Evolutionary conservation across 2,329 filamentous ascomycete genomes (phyloP), one percentile per base, ranked within the genome.

Genomic region (Curvularia lunata): DNA sequence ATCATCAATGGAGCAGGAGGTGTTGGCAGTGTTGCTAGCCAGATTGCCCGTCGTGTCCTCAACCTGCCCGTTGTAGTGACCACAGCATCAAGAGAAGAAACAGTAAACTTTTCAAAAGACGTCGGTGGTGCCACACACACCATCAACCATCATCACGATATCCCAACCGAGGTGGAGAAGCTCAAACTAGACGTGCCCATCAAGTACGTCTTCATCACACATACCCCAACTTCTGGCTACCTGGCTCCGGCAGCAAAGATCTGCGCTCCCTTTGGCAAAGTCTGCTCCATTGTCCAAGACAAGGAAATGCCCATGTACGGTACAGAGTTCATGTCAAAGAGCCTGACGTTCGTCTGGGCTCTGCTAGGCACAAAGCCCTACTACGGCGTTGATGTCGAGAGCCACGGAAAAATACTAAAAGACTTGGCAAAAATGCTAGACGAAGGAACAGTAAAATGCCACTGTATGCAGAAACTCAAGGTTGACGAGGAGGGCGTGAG

Each of bases 271-370:
- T 56, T 56, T 41, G 54, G 54, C 7, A 56, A 47, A 5, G 49
- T 56, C 1, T 56, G 48, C 19, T 53, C 54, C 7, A 56, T 56
- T 21, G 54, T 56, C 0, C 54, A 56, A 21, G 54, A 56, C 49
- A 53, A 53, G 43, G 37, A 53, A 10, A 56, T 56, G 43, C 42
- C 54, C n/a, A 56, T 56, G 54, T 56, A 56, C 28, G 54, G 42
- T 12, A 56, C 54, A 8, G 54, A 56, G 21, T 56, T 56, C 42
- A 56, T 56, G 54, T 43, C 54, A 46, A 56, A 56, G 37, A 56
- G 54, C 18, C 27, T 56, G n/a, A 48, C 54, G 1, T 56, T 53
- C 37, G 37, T 42, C 5, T 56, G 54, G 54, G 54, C 54, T 1
- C 23, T 56, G 1, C 27, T 56, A 4, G 54, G 54, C 5, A 56